Evolutionary conservation across 2,329 filamentous ascomycete genomes (phyloP).

Genomic region (Aspergillus sp.): DNA sequence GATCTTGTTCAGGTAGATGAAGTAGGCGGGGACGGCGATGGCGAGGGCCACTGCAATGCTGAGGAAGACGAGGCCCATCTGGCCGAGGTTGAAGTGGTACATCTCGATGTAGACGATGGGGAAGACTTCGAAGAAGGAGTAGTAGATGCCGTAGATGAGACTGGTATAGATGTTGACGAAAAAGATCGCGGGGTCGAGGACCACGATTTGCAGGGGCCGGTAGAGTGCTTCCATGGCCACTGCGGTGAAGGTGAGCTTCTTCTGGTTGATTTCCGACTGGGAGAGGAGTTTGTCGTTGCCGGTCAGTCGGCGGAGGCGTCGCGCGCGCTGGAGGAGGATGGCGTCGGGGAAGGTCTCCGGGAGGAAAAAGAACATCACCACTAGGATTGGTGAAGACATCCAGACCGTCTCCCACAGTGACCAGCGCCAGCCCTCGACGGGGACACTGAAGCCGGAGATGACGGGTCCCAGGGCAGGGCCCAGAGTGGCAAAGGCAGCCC

Average conservation of each 20-base stretch:
- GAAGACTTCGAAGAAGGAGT: constrained; percentile 67
- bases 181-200: constrained; percentile 63
- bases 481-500: constrained; percentile 52
- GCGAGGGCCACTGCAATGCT: constrained; percentile 51
- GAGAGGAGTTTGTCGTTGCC: constrained; percentile 55
- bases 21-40: constrained; percentile 55
- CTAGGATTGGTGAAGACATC: constrained; percentile 51
- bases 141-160: constrained; percentile 55
- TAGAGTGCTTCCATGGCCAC: constrained; percentile 53
- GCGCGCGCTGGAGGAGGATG: constrained; percentile 63
- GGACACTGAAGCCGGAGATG: constrained; percentile 62
- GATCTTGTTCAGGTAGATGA: constrained; percentile 54
- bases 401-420: constrained; percentile 25
- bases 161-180: constrained; percentile 65
- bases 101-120: constrained; percentile 62
- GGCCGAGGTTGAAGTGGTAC: constrained; percentile 61
- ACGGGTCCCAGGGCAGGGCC: constrained; percentile 63
- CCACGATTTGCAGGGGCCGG: constrained; percentile 61
- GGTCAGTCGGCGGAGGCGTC: constrained; percentile 61
- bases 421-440: constrained; percentile 33
- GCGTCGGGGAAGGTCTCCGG: constrained; percentile 64
- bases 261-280: constrained; percentile 63
- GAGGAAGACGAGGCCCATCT: constrained; percentile 62
- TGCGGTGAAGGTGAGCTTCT: constrained; percentile 7
- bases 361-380: constrained; percentile 62